phyloP scores from a whole-genome alignment of 352 stramenopile genomes.

The Saprolegnia parasitica region DNA sequence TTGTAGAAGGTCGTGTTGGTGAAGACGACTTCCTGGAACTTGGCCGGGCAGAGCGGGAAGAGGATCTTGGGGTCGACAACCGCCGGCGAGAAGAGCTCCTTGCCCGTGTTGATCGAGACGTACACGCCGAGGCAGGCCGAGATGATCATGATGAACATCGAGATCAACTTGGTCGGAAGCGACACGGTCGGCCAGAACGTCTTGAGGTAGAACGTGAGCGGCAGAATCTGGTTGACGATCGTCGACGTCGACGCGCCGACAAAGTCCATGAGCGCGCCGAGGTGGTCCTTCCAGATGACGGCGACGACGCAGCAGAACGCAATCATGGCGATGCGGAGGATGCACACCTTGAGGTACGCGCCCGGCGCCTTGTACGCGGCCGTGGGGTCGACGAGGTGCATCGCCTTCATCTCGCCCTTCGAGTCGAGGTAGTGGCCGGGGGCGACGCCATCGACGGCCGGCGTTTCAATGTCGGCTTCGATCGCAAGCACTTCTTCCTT shows the following conservation, averaged over 20 bases:
- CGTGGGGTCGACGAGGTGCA: not conserved
- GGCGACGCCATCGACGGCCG: not conserved
- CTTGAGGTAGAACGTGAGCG: conserved; percentile 29
- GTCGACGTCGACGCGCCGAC: conserved; percentile 56
- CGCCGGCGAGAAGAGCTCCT: conserved; percentile 26
- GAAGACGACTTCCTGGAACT: conserved; percentile 32
- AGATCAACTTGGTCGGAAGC: conserved; percentile 20
- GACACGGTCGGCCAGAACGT: conserved; percentile 25
- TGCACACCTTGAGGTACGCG: conserved; percentile 15
- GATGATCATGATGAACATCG: conserved; percentile 29
- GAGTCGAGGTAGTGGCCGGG: not conserved
- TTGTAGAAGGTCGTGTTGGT: conserved; percentile 33
- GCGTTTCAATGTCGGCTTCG: conserved; percentile 29
- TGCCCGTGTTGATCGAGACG: conserved; percentile 27
- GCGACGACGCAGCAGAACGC: conserved; percentile 39
- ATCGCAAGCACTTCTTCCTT: conserved; percentile 39
- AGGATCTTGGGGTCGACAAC: conserved; percentile 5
- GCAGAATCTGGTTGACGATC: conserved; percentile 27
- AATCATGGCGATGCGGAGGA: conserved; percentile 46
- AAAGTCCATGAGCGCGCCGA: conserved; percentile 61
- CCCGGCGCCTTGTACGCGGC: conserved; percentile 11
- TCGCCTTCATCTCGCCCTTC: not conserved
- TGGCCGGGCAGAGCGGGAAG: conserved; percentile 32
- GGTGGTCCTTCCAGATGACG: conserved; percentile 49
- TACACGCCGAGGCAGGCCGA: conserved; percentile 26